Evolutionary conservation across 2,329 filamentous ascomycete species (phyloP).

Genomic region (Penicillium sclerotigenum): DNA sequence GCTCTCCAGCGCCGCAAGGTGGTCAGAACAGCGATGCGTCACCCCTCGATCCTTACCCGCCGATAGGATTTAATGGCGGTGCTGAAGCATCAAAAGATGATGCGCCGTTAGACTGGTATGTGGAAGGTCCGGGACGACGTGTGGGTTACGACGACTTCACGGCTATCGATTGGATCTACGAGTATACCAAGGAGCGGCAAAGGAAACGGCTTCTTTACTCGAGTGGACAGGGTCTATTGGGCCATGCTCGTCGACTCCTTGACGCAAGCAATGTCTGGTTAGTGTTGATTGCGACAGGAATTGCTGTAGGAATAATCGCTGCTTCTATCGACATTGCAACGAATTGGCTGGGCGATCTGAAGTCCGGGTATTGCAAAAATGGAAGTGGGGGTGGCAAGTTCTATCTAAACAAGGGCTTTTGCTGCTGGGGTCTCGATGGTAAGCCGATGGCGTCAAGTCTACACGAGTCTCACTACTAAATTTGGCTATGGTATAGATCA

Average conservation of each 20-base stretch:
- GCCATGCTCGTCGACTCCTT: constrained; percentile 67
- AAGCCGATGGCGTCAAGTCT: constrained; percentile 13
- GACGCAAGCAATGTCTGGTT: constrained; percentile 92
- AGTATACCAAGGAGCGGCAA: constrained; percentile 94
- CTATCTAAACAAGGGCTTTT: constrained; percentile 87
- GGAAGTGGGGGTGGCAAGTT: constrained; percentile 77
- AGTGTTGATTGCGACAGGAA: constrained; percentile 77
- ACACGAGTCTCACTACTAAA: constrained; percentile 12
- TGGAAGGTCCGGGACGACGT: constrained; percentile 80
- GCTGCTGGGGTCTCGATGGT: constrained; percentile 84
- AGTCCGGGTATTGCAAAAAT: constrained; percentile 80
- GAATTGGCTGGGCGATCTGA: constrained; percentile 90
- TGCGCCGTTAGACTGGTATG: constrained; percentile 70
- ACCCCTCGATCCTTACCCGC: constrained; percentile 21
- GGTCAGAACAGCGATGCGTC: constrained; percentile 29
- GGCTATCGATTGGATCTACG: constrained; percentile 99
- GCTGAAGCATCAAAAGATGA: constrained; percentile 40
- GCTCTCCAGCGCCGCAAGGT: constrained; percentile 26
- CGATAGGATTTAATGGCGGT: constrained; percentile 24
- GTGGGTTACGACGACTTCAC: constrained; percentile 96
- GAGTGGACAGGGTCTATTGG: constrained; percentile 66
- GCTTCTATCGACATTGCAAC: constrained; percentile 86
- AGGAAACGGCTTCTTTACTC: constrained; percentile 73
- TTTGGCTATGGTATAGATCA: constrained; percentile 49
- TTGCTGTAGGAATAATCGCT: constrained; percentile 78